These are phyloP conservation scores for Candida glaebosa DNA, from an alignment of 805 yeast genomes.

Conservation along the genomic window DNA sequence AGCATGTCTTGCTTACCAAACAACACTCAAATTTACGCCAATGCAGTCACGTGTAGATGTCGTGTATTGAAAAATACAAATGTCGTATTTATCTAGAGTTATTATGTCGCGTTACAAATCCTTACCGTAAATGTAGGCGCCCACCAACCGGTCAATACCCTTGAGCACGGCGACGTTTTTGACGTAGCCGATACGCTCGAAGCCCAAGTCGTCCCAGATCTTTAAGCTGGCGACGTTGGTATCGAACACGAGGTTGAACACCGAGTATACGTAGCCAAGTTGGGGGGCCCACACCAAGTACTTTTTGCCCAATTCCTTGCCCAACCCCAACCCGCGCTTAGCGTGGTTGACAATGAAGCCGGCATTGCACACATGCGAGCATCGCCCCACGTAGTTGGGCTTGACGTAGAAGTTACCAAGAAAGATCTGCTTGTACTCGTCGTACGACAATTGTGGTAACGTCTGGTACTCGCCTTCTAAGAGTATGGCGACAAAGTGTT, in stretches of 20 bases:
- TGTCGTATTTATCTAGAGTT: no score
- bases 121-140: slow-evolving; percentile 77
- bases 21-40: slow-evolving; percentile 3
- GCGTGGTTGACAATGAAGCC: slow-evolving; percentile 69
- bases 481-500: slow-evolving; percentile 61
- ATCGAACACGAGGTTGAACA: slow-evolving; percentile 83
- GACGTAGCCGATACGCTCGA: slow-evolving; percentile 71
- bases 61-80: no score
- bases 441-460: slow-evolving; percentile 18
- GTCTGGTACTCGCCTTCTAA: slow-evolving; percentile 35
- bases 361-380: slow-evolving; percentile 84
- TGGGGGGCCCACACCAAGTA: slow-evolving; percentile 72
- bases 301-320: slow-evolving; percentile 61
- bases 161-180: slow-evolving; percentile 72
- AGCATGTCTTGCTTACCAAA: slow-evolving; percentile 1
- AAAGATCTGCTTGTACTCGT: slow-evolving; percentile 45
- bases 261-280: slow-evolving; percentile 77
- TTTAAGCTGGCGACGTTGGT: slow-evolving; percentile 70
- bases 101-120: slow-evolving; percentile 30
- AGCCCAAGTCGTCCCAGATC: slow-evolving; percentile 84
- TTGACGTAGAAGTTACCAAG: slow-evolving; percentile 78
- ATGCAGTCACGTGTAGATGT: no score
- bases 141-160: slow-evolving; percentile 60
- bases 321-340: slow-evolving; percentile 66
- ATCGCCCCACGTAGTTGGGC: slow-evolving; percentile 83